Evolutionary conservation across 257 asterid genomes (phyloP), one percentile per base, ranked within the genome.

Genomic region (Nicotiana attenuata): DNA sequence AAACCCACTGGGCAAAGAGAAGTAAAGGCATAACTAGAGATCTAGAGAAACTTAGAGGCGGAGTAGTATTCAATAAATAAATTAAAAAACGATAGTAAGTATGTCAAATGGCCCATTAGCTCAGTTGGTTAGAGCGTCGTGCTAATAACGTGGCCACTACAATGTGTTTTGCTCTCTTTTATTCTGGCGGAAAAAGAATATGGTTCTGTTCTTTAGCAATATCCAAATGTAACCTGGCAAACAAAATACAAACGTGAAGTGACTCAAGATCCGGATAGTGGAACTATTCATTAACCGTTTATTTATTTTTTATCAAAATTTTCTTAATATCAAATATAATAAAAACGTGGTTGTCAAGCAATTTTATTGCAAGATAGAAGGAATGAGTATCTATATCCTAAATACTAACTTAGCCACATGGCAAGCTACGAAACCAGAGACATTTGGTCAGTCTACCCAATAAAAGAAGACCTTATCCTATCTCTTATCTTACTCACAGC

Each of bases 401-500:
- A 20, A 80, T 14, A 80, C 45, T 76, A 83, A n/a, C 20, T 24
- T 57, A 26, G 82, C 93, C 94, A 92, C 82, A 84, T 90, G 94
- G 91, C 91, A 65, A 45, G 17, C 77, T 26, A 82, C 19, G 38
- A 64, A 88, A 14, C 88, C 89, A 85, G 78, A 26, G 53, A 71
- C 75, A 84, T 0, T 14, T 79, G 24, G 73, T 65, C 56, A 45
- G 82, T 28, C 41, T 73, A 81, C 78, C 97, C 96, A 92, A 93
- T 91, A 87, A 76, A 84, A 87, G 17, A 87, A 81, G 50, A 80
- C 85, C 93, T 90, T 91, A 93, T 94, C 97, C 96, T 82, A 91
- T 90, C 87, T 80, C 93, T 88, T 91, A 92, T 91, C 97, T 84
- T 80, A 80, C 88, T 76, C 82, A 19, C 33, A 77, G 24, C 91